Conservation (phyloP, 108 stramenopile genomes). For the Cyclotella baltica region DNA sequence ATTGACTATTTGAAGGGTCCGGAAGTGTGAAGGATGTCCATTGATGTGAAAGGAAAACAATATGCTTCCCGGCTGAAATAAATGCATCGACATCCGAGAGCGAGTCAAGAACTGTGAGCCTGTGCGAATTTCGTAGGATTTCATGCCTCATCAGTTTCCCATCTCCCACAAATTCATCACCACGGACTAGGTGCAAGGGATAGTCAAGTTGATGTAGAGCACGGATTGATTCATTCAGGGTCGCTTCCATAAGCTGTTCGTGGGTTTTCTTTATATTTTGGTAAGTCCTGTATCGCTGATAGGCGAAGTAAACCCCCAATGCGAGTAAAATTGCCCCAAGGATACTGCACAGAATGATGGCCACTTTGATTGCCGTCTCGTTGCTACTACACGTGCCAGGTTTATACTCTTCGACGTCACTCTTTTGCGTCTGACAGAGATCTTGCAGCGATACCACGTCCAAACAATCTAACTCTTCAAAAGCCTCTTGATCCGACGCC, state of each 20-base stretch:
- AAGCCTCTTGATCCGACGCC: slow-evolving; percentile 6
- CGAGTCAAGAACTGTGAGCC: slow-evolving; percentile 53
- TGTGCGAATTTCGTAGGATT: slow-evolving; percentile 47
- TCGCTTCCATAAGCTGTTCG: slow-evolving; percentile 53
- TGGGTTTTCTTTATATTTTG: slow-evolving; percentile 39
- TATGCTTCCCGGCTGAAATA: slow-evolving; percentile 40
- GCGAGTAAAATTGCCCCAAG: slow-evolving; percentile 23
- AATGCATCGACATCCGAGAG: slow-evolving; percentile 51
- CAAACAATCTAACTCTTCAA: slow-evolving; percentile 26
- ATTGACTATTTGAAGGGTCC: slow-evolving; percentile 44
- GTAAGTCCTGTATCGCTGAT: slow-evolving; percentile 10
- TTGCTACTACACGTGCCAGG: slow-evolving; percentile 36
- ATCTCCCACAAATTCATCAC: slow-evolving; percentile 42
- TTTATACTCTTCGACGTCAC: slow-evolving; percentile 40
- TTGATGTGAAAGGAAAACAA: slow-evolving; percentile 53
- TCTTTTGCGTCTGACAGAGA: slow-evolving; percentile 41
- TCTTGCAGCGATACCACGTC: slow-evolving; percentile 21
- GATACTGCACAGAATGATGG: slow-evolving; percentile 26
- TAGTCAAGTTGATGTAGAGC: slow-evolving; percentile 49
- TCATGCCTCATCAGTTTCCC: slow-evolving; percentile 48
- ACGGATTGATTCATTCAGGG: slow-evolving; percentile 41
- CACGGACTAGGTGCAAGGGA: slow-evolving; percentile 49
- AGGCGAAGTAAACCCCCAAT: slow-evolving; percentile 4
- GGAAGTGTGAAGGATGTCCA: slow-evolving; percentile 50
- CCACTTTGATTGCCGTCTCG: slow-evolving; percentile 21